phyloP scores from a whole-genome alignment of 495 filamentous ascomycete genomes.

The Pyrenula aspistea region DNA sequence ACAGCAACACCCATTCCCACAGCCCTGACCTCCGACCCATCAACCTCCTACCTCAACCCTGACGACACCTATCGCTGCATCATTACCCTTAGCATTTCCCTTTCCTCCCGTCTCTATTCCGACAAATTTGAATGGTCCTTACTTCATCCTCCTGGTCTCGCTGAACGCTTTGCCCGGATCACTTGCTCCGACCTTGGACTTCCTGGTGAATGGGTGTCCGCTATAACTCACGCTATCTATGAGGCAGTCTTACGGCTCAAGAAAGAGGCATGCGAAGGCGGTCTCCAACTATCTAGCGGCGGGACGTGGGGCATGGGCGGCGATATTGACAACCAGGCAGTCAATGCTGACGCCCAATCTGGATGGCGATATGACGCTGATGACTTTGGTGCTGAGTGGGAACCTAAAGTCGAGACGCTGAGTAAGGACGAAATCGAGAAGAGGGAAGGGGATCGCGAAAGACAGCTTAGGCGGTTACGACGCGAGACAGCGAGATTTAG shows the following conservation, averaged over 20 bases:
- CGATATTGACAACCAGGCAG: constrained; percentile 87
- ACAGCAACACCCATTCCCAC: constrained; percentile 14
- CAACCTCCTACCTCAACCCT: constrained; percentile 53
- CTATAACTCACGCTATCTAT: constrained; percentile 92
- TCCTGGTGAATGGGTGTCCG: constrained; percentile 83
- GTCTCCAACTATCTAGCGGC: constrained; percentile 30
- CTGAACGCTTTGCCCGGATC: constrained; percentile 81
- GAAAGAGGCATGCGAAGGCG: constrained; percentile 90
- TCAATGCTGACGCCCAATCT: constrained; percentile 54
- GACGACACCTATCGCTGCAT: constrained; percentile 90
- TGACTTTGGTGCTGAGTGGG: constrained; percentile 82
- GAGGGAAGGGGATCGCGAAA: constrained; percentile 84
- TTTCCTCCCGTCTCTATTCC: constrained; percentile 83
- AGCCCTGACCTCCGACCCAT: not conserved
- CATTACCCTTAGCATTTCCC: constrained; percentile 81
- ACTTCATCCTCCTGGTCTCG: constrained; percentile 78
- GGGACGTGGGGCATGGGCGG: constrained; percentile 57
- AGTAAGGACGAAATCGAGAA: constrained; percentile 97
- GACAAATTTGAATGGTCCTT: constrained; percentile 99
- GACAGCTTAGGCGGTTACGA: constrained; percentile 74
- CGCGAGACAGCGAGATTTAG: constrained; percentile 90
- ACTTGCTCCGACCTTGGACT: constrained; percentile 89
- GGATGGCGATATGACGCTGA: constrained; percentile 94
- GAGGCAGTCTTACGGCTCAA: constrained; percentile 87
- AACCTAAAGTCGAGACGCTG: constrained; percentile 79